Evolutionary conservation across 2,329 filamentous ascomycete genomes (phyloP), one percentile per base, ranked within the genome.

Genomic region (Colletotrichum zoysiae): DNA sequence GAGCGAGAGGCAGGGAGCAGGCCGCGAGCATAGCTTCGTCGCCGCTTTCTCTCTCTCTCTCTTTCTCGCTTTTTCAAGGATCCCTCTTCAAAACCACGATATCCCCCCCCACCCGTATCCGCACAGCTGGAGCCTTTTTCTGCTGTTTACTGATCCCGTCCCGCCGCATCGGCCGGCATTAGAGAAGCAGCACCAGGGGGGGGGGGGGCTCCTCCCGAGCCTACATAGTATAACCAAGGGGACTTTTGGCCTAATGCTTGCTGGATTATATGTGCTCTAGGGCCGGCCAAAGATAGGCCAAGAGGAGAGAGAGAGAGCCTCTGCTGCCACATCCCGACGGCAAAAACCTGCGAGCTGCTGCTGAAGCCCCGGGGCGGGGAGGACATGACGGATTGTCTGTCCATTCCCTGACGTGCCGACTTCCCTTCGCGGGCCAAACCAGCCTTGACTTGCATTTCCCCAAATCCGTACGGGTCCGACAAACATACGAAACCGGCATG

Each of bases 1-100:
- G 30, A 11, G 23, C 20, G 14, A 23, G 57, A 23, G 57, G 59
- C 59, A 69, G 58, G 69, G 69, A 69, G 46, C 65, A 23, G 56
- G 66, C 66, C 70, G 66, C 55, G 48, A 61, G 59, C 26, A 61
- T 69, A 53, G 65, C 26, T 53, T 59, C 44, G 20, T 38, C 38
- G 62, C 59, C 62, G 59, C 48, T 23, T n/a, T 48, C 44, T n/a
- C 44, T 48, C 44, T 46, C 44, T 46, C 44, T 30, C 35, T 23
- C 33, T 20, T n/a, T 46, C 20, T 46, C 44, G 40, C 35, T 23
- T 23, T 23, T 18, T 62, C 58, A 61, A 30, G 48, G 55, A 56
- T 61, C 33, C 50, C 30, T 30, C 44, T 63, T 35, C 26, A 55
- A 55, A 55, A 38, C 38, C 53, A 46, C 16, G 51, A 66, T 53